phyloP scores from a whole-genome alignment of 805 yeast species.

The Saturnispora mendoncae region DNA sequence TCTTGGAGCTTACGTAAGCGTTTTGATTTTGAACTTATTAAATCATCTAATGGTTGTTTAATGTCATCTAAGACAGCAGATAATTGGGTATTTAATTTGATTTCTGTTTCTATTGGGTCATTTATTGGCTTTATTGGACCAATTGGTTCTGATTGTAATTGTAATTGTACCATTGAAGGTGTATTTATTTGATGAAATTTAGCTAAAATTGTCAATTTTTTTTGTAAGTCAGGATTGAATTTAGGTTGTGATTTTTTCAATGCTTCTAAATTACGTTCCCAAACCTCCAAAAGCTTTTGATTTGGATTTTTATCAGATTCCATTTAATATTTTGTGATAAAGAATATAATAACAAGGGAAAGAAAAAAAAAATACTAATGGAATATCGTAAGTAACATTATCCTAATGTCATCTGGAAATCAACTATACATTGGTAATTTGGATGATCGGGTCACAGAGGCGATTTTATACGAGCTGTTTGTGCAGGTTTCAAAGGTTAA shows the following conservation, averaged over 20 bases:
- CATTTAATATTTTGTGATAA: too few species aligned
- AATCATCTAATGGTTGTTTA: neutral
- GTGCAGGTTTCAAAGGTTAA: constrained; percentile 76
- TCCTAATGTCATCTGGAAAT: constrained; percentile 1
- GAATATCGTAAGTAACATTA: too few species aligned
- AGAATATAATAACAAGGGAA: too few species aligned
- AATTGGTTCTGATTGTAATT: too few species aligned
- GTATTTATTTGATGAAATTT: constrained; percentile 1
- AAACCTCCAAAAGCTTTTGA: neutral
- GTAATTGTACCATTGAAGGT: too few species aligned
- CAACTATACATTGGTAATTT: constrained; percentile 72
- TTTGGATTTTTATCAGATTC: neutral
- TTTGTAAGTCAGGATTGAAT: neutral
- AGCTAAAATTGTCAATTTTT: constrained; percentile 4
- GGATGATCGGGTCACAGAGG: constrained; percentile 65
- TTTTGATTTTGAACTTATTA: neutral
- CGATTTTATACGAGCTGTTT: constrained; percentile 69
- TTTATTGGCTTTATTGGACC: neutral
- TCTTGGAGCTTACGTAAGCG: too few species aligned
- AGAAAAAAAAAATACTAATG: too few species aligned
- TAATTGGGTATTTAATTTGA: constrained; percentile 1
- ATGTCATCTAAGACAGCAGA: neutral
- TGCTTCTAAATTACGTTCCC: neutral
- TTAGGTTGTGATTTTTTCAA: constrained; percentile 1
- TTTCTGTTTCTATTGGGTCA: neutral